Base-by-base conservation (phyloP, 2,329 filamentous ascomycete species). In the Chalaropsis ovoidea region DNA sequence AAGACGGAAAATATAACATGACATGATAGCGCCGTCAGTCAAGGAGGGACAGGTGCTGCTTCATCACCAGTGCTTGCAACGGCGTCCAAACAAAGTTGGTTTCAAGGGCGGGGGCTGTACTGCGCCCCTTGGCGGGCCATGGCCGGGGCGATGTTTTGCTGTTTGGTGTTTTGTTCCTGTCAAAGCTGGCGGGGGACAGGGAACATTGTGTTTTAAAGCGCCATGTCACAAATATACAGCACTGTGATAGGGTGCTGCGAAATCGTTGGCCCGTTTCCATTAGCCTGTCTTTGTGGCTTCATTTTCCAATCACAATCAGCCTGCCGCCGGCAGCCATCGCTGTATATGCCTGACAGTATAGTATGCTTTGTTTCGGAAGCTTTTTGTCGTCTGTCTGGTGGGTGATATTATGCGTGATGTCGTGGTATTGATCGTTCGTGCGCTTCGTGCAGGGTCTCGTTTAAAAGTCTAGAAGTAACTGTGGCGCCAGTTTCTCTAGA, bases 391-490 rank as follows among this genome's bases (percentile, higher is more conserved):
- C 4, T 6, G 35, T 39, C 35, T 39, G 4, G 35, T 39, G 35
- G 4, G 35, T 39, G 35, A 39, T 39, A 10, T 39, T 39, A 39
- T 39, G 8, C 8, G 4, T 10, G 35, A 7, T 39, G 35, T 6
- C 35, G 4, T 39, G 8, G 8, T 39, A 39, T 10, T 10, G 35
- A 39, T 8, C n/a, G 17, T 19, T 22, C 27, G 27, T 39, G 22
- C 54, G 13, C 27, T 58, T 58, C 15, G 27, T 39, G 6, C 11
- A 35, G 17, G 10, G 27, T 10, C 17, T 58, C 24, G 54, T n/a
- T 19, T 76, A 96, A 69, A 96, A 88, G 75, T 97, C 93, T 73
- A 96, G 79, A 70, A 95, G 76, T 72, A 96, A 77, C 75, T 95
- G 90, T 65, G 89, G 89, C 15, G 89, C 88, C 70, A 95, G 79